These are phyloP conservation scores for Sporothrix inflata DNA, from an alignment of 2,329 filamentous ascomycete species.

Conservation along the genomic window DNA sequence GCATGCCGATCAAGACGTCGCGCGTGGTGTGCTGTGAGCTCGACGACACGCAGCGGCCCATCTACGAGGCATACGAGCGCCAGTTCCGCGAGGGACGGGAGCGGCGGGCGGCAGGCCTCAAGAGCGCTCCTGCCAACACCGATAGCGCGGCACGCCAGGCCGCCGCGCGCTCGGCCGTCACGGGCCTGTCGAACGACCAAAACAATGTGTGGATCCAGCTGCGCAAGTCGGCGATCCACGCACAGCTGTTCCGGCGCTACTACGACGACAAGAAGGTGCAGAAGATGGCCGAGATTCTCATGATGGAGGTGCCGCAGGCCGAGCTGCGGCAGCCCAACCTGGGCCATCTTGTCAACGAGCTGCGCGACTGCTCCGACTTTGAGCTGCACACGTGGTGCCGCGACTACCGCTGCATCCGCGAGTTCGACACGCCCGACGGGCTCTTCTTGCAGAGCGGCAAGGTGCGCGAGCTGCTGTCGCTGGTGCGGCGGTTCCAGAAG, in stretches of 20 bases:
- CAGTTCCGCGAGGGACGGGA: slow-evolving; percentile 61
- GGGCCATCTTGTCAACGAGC: slow-evolving; percentile 58
- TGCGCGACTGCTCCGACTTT: slow-evolving; percentile 64
- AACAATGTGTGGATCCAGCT: slow-evolving; percentile 86
- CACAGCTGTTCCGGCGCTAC: slow-evolving; percentile 79
- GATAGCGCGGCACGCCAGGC: slow-evolving; percentile 51
- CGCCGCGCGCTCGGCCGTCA: slow-evolving; percentile 40
- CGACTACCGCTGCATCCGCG: slow-evolving; percentile 58
- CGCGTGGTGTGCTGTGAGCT: slow-evolving; percentile 82
- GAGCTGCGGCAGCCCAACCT: slow-evolving; percentile 58
- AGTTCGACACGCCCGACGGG: slow-evolving; percentile 57
- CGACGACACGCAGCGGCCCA: slow-evolving; percentile 68
- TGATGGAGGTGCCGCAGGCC: slow-evolving; percentile 66
- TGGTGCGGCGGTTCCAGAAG: slow-evolving; percentile 72
- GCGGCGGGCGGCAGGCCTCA: slow-evolving; percentile 45
- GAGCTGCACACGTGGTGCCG: slow-evolving; percentile 68
- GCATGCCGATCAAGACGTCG: slow-evolving; percentile 79
- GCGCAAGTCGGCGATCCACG: slow-evolving; percentile 89
- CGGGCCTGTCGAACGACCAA: slow-evolving; percentile 54
- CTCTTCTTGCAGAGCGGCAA: slow-evolving; percentile 74
- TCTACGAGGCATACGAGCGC: slow-evolving; percentile 69
- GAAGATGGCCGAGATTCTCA: slow-evolving; percentile 72
- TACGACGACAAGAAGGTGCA: slow-evolving; percentile 76
- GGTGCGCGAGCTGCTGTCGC: slow-evolving; percentile 74
- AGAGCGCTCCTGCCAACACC: slow-evolving; percentile 39